Evolutionary conservation across 2,329 filamentous ascomycete genomes (phyloP).

Genomic region (Colletotrichum sp.): DNA sequence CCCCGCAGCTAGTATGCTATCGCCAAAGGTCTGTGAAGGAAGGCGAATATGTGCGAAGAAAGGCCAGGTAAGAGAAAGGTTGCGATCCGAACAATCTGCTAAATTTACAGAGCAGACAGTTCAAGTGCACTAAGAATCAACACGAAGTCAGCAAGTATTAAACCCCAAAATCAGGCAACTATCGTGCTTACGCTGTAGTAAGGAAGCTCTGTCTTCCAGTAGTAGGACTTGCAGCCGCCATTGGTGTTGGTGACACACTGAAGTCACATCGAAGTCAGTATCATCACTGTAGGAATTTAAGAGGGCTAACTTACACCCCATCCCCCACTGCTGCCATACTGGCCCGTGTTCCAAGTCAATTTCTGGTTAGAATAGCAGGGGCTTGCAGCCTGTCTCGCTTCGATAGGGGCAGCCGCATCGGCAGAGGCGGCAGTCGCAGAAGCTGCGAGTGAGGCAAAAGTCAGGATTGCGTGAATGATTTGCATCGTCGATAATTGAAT

Average conservation of each 20-base stretch:
- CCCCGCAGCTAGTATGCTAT: rapidly evolving
- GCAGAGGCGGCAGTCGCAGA: neutral
- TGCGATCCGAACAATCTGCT: neutral
- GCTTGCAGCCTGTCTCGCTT: neutral
- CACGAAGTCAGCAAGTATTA: neutral
- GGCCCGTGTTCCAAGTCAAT: neutral
- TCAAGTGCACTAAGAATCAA: neutral
- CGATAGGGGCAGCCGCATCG: neutral
- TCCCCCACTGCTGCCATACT: neutral
- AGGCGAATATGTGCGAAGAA: rapidly evolving
- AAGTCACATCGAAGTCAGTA: neutral
- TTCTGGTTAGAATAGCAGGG: neutral
- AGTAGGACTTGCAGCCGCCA: neutral
- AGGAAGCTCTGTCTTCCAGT: neutral
- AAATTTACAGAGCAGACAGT: neutral
- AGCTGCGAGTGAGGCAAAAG: neutral
- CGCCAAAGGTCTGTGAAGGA: neutral
- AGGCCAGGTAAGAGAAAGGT: rapidly evolving
- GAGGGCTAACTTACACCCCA: neutral
- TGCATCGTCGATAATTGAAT: neutral
- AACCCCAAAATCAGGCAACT: rapidly evolving
- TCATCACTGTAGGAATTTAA: neutral
- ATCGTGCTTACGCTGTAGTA: neutral
- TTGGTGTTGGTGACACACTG: neutral
- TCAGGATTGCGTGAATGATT: neutral